Evolutionary conservation across 257 asterid genomes (phyloP).

Genomic region (Catharanthus roseus): DNA sequence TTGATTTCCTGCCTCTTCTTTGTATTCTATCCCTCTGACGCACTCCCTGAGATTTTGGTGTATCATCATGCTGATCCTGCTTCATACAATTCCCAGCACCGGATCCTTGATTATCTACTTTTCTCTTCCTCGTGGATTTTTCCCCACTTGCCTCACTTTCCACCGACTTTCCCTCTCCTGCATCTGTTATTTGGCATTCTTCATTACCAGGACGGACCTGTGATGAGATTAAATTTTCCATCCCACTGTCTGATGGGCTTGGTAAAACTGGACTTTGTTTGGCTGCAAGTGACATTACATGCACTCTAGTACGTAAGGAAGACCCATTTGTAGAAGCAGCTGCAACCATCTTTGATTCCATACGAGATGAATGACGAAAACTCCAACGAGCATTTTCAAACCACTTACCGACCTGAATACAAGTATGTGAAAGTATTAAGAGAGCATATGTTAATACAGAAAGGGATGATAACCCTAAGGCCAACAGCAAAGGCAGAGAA

Average conservation of each 20-base stretch:
- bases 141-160: slow-evolving; percentile 21
- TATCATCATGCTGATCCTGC: slow-evolving; percentile 20
- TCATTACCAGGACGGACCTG: slow-evolving; percentile 4
- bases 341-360: slow-evolving; percentile 25
- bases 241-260: slow-evolving; percentile 21
- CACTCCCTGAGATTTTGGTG: slow-evolving; percentile 18
- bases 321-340: slow-evolving; percentile 7
- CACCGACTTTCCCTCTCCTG: slow-evolving; percentile 10
- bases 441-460: not conserved
- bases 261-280: slow-evolving; percentile 18
- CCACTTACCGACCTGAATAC: slow-evolving; percentile 71
- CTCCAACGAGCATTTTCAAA: slow-evolving; percentile 91
- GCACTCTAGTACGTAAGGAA: slow-evolving; percentile 15
- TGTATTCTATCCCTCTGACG: slow-evolving; percentile 32
- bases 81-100: slow-evolving; percentile 4
- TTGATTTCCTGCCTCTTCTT: slow-evolving; percentile 22
- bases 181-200: slow-evolving; percentile 3
- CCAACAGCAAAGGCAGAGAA: slow-evolving; percentile 12
- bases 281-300: slow-evolving; percentile 33
- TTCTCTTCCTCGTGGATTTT: slow-evolving; percentile 22
- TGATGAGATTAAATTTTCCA: slow-evolving; percentile 13
- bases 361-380: slow-evolving; percentile 45
- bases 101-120: slow-evolving; percentile 21
- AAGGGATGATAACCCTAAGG: slow-evolving; percentile 1
- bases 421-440: not conserved